Percentiles rank a stretch among this genome's conserved stretches.
phyloP scores from a whole-genome alignment of 352 stramenopile species.

The Blastocystis hominis region DNA sequence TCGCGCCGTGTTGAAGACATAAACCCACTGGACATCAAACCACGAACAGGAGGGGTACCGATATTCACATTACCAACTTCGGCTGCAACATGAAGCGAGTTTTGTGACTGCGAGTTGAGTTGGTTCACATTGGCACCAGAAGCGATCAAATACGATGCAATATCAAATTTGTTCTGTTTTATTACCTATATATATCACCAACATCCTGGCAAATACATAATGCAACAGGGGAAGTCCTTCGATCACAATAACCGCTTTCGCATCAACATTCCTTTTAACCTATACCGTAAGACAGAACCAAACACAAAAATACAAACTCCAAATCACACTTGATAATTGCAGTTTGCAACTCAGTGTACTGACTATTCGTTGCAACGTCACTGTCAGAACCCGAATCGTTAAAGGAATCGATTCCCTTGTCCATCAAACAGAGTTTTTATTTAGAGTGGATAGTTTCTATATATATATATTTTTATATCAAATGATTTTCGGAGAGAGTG shows the following conservation, averaged over 20 bases:
- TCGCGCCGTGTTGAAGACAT: slow-evolving; percentile 21
- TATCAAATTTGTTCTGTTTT: slow-evolving; percentile 32
- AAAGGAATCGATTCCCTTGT: background rate
- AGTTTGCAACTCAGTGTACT: background rate
- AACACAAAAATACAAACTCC: background rate
- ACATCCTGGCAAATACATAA: background rate
- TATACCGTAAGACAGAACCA: background rate
- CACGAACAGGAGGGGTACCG: background rate
- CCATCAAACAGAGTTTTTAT: background rate
- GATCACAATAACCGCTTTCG: background rate
- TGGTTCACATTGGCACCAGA: background rate
- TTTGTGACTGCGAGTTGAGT: background rate
- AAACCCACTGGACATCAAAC: slow-evolving; percentile 13
- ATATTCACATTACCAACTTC: slow-evolving; percentile 47
- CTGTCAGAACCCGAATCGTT: background rate
- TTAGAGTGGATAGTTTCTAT: too few relatives aligned
- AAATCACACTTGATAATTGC: background rate
- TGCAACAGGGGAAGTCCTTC: slow-evolving; percentile 6
- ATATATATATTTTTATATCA: too few relatives aligned
- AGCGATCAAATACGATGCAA: slow-evolving; percentile 21
- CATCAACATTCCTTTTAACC: background rate
- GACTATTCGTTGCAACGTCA: background rate
- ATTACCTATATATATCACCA: background rate
- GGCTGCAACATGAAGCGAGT: background rate
- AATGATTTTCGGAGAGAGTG: too few relatives aligned